Percentiles rank a stretch among this genome's conserved stretches.
phyloP scores from a whole-genome alignment of 441 rosid genomes.

The Corymbia citriodora region DNA sequence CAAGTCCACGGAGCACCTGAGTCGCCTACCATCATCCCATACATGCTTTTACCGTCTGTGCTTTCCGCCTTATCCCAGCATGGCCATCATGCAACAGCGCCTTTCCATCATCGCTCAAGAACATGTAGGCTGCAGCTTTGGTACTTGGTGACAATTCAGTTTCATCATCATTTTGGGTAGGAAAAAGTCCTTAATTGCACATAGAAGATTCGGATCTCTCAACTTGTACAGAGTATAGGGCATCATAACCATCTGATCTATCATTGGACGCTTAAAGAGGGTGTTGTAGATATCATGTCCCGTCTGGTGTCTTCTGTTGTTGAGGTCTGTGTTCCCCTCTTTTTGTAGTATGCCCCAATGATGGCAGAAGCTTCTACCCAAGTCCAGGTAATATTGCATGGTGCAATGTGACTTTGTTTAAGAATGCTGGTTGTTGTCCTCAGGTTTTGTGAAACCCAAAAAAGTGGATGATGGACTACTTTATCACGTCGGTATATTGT shows the following conservation, averaged over 20 bases:
- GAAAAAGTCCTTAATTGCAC: slow-evolving; percentile 32
- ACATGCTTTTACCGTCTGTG: slow-evolving; percentile 87
- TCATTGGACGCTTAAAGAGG: slow-evolving; percentile 18
- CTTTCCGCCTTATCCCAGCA: slow-evolving; percentile 64
- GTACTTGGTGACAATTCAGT: slow-evolving; percentile 49
- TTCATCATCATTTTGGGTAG: slow-evolving; percentile 2
- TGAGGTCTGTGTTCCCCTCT: slow-evolving; percentile 1
- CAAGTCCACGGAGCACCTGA: slow-evolving; percentile 42
- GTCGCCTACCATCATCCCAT: slow-evolving; percentile 80
- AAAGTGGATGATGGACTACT: neutral
- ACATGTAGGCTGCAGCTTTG: slow-evolving; percentile 88
- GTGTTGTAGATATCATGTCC: slow-evolving; percentile 6
- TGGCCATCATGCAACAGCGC: slow-evolving; percentile 55
- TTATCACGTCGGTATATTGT: no score
- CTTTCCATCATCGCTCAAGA: slow-evolving; percentile 66
- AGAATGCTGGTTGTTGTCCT: neutral
- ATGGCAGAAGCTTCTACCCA: slow-evolving; percentile 84
- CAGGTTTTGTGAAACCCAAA: neutral
- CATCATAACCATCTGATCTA: slow-evolving; percentile 4
- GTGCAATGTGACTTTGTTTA: neutral
- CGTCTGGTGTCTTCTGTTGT: neutral
- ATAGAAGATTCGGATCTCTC: slow-evolving; percentile 31
- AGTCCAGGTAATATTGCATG: slow-evolving; percentile 59
- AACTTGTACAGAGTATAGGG: slow-evolving; percentile 56
- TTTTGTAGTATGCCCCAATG: slow-evolving; percentile 55